Percentiles rank a stretch among this genome's conserved stretches.
Evolutionary conservation across 257 asterid genomes (phyloP).

Genomic region (Catharanthus roseus): DNA sequence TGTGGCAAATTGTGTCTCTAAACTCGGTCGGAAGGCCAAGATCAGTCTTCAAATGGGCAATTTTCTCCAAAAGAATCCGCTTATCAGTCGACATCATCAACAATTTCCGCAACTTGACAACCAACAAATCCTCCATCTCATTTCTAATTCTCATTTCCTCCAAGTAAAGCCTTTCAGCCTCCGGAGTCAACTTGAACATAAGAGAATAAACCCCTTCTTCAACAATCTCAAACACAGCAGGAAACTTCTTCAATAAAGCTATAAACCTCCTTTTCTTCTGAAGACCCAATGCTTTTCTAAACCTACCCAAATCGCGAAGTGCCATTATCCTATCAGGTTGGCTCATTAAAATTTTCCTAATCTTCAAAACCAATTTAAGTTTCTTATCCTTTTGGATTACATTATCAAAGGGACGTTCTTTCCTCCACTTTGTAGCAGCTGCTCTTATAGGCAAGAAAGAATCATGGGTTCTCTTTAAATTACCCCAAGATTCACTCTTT

Average conservation of each 20-base stretch:
- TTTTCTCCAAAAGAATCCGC: slow-evolving; percentile 85
- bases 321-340: slow-evolving; percentile 85
- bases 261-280: slow-evolving; percentile 67
- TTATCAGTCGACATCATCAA: slow-evolving; percentile 93
- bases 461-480: slow-evolving; percentile 28
- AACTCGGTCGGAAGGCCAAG: slow-evolving; percentile 84
- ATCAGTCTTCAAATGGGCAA: slow-evolving; percentile 80
- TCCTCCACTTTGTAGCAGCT: slow-evolving; percentile 80
- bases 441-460: slow-evolving; percentile 44
- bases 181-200: slow-evolving; percentile 69
- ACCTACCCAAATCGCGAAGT: slow-evolving; percentile 78
- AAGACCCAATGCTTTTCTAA: slow-evolving; percentile 63
- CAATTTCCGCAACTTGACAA: slow-evolving; percentile 74
- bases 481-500: slow-evolving; percentile 25
- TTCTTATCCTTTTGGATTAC: slow-evolving; percentile 97
- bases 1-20: slow-evolving; percentile 71
- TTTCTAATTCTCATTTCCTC: slow-evolving; percentile 84
- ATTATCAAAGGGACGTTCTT: slow-evolving; percentile 82
- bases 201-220: slow-evolving; percentile 94
- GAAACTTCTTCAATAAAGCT: slow-evolving; percentile 72
- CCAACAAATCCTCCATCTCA: slow-evolving; percentile 87
- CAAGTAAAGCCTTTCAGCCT: slow-evolving; percentile 87
- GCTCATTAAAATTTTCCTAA: slow-evolving; percentile 78
- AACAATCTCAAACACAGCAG: slow-evolving; percentile 88
- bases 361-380: slow-evolving; percentile 74